Base-by-base conservation (phyloP, 352 stramenopile genomes). In the Albugo laibachii region DNA sequence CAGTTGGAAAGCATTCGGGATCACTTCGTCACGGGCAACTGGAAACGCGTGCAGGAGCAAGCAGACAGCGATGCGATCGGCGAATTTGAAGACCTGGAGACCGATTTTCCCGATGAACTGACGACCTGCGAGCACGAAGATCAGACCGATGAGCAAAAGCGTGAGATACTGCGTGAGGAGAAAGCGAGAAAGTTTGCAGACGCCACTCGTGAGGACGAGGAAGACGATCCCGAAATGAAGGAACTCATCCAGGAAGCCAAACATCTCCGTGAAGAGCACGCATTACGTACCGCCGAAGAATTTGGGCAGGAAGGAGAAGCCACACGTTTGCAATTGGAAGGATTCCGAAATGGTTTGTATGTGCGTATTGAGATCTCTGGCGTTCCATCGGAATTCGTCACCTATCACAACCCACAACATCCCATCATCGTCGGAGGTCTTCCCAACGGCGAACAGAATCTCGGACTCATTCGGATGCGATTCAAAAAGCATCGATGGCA, bases 401-500 rank as follows among this genome's bases (percentile, higher is more conserved):
- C 80, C 19, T 92, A 82, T 57, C 97, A 97, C 56, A 68, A 96
- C 49, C 75, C 93, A 0, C 79, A 80, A 40, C 83, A 74, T 46
- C 79, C 79, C 5, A 86, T 92, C 42, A 59, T 92, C 35, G 69
- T 99, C 12, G 94, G 95, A 40, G 95, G 95, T 1, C 62, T 99
- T 6, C 92, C 94, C 10, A 92, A 91, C 24, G 83, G 97, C 42
- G 96, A 99, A 61, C 86, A 94, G 21, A 86, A 76, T 14, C 56
- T 97, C n/a, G 92, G 87, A 6, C 78, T 98, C 27, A 77, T 97
- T 31, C 86, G 93, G 14, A 93, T 96, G 63, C 79, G 96, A 13
- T 96, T 99, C 59, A 99, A 99, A 73, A 97, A 97, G 62, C 96
- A 99, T 63, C 80, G 95, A 47, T 99, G 96, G 96, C 91, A 98